These are phyloP conservation scores for Penicillium ucsense DNA, from an alignment of 495 filamentous ascomycete species.

Conservation along the genomic window DNA sequence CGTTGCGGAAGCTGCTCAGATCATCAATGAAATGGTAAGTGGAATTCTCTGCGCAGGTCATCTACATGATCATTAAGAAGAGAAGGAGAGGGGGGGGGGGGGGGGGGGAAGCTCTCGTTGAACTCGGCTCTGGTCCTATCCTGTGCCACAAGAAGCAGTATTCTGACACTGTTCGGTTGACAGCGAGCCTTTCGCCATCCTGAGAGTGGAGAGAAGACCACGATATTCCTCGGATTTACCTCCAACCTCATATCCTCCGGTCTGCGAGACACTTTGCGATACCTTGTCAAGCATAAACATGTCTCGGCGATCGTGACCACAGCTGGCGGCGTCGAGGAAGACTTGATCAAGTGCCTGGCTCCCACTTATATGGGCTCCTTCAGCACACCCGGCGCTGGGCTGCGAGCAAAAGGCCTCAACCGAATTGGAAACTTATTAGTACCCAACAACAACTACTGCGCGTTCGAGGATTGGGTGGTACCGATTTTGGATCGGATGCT, in stretches of 20 bases:
- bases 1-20: constrained; percentile 70
- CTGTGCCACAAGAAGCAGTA: background rate
- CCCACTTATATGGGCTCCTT: constrained; percentile 90
- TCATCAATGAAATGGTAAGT: constrained; percentile 90
- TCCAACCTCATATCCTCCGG: constrained; percentile 96
- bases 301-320: constrained; percentile 90
- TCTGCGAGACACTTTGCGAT: constrained; percentile 81
- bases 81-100: too few relatives aligned
- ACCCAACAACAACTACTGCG: constrained; percentile 92
- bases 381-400: constrained; percentile 56
- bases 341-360: constrained; percentile 94
- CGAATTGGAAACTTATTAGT: constrained; percentile 95
- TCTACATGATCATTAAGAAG: too few relatives aligned
- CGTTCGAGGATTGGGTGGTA: constrained; percentile 94
- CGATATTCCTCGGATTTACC: constrained; percentile 95
- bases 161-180: background rate
- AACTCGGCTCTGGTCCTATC: background rate
- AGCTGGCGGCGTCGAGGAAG: constrained; percentile 94
- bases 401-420: constrained; percentile 79
- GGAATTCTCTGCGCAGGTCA: too few relatives aligned
- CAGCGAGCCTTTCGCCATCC: constrained; percentile 69
- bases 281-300: constrained; percentile 82
- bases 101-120: background rate
- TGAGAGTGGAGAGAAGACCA: constrained; percentile 62
- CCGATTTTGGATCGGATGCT: constrained; percentile 88